phyloP scores from a whole-genome alignment of 169 alveolate genomes.

The Plasmodium gaboni region DNA sequence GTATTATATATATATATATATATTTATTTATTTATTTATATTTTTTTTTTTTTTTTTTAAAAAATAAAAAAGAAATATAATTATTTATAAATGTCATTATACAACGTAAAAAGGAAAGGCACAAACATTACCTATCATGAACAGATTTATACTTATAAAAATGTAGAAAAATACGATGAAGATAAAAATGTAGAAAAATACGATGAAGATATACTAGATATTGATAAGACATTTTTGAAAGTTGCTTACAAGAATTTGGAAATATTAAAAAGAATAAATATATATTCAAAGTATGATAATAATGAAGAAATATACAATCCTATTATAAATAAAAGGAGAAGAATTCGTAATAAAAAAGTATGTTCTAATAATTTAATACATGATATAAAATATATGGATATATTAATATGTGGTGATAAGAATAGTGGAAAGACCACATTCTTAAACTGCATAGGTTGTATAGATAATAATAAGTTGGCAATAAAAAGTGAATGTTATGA shows the following conservation, averaged over 20 bases:
- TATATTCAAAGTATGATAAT: constrained; percentile 6
- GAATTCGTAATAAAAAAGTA: not conserved
- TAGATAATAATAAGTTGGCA: not conserved
- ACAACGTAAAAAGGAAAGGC: constrained; percentile 18
- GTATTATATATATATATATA: too few species aligned
- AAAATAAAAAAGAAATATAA: not conserved
- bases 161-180: constrained; percentile 64
- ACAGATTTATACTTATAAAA: constrained; percentile 56
- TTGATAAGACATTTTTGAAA: constrained; percentile 47
- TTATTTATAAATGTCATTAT: not conserved
- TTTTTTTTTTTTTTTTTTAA: too few species aligned
- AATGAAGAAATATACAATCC: not conserved
- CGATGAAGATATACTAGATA: constrained; percentile 63
- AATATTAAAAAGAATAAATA: constrained; percentile 29
- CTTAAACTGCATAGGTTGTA: constrained; percentile 63
- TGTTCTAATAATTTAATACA: constrained; percentile 18
- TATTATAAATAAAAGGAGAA: not conserved
- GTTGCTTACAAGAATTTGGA: constrained; percentile 2
- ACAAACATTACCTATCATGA: constrained; percentile 30
- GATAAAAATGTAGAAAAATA: constrained; percentile 61
- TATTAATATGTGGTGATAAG: constrained; percentile 69
- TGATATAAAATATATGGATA: constrained; percentile 59
- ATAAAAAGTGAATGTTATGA: not conserved
- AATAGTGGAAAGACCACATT: constrained; percentile 70
- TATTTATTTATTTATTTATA: too few species aligned